Conservation (phyloP, 257 asterid genomes). For the Cynanchum wilfordii region DNA sequence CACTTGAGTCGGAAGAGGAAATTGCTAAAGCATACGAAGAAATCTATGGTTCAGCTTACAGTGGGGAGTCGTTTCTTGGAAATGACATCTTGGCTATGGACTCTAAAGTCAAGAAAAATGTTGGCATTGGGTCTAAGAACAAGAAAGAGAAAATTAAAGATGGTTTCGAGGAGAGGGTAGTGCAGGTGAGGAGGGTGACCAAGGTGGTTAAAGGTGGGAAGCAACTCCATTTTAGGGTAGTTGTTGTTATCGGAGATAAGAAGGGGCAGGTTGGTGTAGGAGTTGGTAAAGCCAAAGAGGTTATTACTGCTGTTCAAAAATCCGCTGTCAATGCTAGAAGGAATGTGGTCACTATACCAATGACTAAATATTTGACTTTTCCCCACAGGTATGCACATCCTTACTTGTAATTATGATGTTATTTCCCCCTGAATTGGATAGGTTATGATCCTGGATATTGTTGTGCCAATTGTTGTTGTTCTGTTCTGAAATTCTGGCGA, state of each 20-base stretch:
- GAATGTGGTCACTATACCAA: constrained; percentile 65
- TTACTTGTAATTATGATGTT: background rate
- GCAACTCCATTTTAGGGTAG: constrained; percentile 78
- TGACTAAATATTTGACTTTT: constrained; percentile 87
- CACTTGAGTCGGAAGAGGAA: constrained; percentile 69
- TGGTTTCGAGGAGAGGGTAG: constrained; percentile 89
- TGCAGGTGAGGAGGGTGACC: constrained; percentile 91
- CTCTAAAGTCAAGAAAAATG: constrained; percentile 56
- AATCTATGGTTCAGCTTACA: constrained; percentile 69
- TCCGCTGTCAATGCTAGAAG: constrained; percentile 84
- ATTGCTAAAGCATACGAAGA: constrained; percentile 73
- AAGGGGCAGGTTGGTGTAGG: constrained; percentile 94
- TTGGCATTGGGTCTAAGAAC: constrained; percentile 49
- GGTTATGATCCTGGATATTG: background rate
- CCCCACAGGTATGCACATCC: constrained; percentile 65
- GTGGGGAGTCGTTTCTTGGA: constrained; percentile 69
- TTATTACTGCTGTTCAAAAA: constrained; percentile 73
- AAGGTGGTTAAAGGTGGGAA: constrained; percentile 98
- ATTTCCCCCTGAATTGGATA: background rate
- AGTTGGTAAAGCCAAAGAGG: constrained; percentile 92
- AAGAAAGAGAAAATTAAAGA: constrained; percentile 74
- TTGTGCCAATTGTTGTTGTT: background rate
- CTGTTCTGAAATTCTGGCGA: background rate
- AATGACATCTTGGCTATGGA: constrained; percentile 69
- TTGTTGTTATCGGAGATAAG: constrained; percentile 85